Evolutionary conservation across 306 rosid genomes (phyloP).

Genomic region (Acacia melanoxylon): DNA sequence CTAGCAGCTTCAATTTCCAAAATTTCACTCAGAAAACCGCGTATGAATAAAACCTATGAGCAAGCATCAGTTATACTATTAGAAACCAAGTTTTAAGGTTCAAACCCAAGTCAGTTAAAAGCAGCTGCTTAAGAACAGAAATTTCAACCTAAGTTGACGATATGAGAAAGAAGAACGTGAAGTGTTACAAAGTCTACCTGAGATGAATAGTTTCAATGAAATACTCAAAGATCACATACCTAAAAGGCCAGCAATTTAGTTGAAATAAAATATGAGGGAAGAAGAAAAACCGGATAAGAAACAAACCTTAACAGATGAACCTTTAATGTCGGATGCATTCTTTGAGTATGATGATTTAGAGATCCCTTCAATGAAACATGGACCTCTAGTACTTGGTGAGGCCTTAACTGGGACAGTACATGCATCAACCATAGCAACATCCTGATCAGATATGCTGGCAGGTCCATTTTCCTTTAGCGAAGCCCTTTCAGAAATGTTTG

Average conservation of each 20-base stretch:
- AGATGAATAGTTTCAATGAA: neutral
- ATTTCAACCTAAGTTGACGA: neutral
- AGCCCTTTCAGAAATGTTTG: slow-evolving; percentile 79
- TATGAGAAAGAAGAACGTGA: slow-evolving; percentile 11
- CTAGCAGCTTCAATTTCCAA: neutral
- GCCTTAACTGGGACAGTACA: slow-evolving; percentile 61
- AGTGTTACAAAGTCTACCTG: neutral
- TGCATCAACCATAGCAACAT: slow-evolving; percentile 96
- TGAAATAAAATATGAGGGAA: neutral
- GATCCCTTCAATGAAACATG: slow-evolving; percentile 90
- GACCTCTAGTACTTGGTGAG: slow-evolving; percentile 59
- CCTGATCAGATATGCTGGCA: slow-evolving; percentile 75
- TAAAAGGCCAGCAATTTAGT: slow-evolving; percentile 3
- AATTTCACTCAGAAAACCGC: slow-evolving; percentile 4
- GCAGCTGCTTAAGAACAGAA: neutral
- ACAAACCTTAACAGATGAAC: slow-evolving; percentile 92
- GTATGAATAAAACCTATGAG: slow-evolving; percentile 1
- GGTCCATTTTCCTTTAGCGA: slow-evolving; percentile 84
- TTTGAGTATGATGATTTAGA: slow-evolving; percentile 88
- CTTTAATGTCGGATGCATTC: slow-evolving; percentile 84
- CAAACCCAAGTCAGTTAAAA: neutral
- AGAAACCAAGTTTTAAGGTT: neutral
- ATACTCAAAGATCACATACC: slow-evolving; percentile 9
- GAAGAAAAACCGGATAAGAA: slow-evolving; percentile 21
- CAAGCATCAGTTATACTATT: slow-evolving; percentile 2